A percentile compares a stretch with the other conserved stretches of the same genome.
Conservation (phyloP, 139 green algal species). For the Edaphochlamys debaryana region DNA sequence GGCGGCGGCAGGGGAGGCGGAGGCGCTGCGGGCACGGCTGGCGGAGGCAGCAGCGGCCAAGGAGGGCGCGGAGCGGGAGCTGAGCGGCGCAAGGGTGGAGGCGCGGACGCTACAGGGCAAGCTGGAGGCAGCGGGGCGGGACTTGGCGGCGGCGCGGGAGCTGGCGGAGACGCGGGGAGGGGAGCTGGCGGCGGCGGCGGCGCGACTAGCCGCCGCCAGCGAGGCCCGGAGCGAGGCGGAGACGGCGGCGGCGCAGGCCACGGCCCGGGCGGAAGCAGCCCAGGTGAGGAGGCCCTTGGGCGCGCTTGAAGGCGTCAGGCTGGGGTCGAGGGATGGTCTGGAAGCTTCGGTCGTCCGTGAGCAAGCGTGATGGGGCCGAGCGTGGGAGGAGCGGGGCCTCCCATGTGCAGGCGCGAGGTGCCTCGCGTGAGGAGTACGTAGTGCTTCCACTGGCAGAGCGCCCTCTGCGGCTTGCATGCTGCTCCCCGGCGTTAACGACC, state of each 20-base stretch:
- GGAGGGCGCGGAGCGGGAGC: neutral
- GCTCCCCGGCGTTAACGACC: no score
- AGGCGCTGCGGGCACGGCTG: neutral
- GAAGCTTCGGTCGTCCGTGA: no score
- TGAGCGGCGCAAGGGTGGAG: neutral
- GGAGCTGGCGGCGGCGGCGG: neutral
- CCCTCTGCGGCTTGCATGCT: no score
- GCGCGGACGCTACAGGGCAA: neutral
- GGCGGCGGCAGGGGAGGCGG: neutral
- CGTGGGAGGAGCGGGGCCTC: no score
- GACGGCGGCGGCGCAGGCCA: neutral
- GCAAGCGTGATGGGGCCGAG: no score
- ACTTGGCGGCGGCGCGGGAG: neutral
- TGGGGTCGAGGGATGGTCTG: no score
- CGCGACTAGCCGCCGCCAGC: neutral
- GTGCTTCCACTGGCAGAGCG: no score
- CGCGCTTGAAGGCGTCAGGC: no score
- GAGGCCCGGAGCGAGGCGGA: neutral
- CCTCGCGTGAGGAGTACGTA: no score
- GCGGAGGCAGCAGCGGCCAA: neutral
- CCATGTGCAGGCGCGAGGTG: no score
- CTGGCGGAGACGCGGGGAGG: neutral
- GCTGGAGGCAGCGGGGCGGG: neutral
- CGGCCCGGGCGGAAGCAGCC: neutral
- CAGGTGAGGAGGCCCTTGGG: neutral